Conservation (phyloP, 345 rosid genomes). For the Salix suchowensis region DNA sequence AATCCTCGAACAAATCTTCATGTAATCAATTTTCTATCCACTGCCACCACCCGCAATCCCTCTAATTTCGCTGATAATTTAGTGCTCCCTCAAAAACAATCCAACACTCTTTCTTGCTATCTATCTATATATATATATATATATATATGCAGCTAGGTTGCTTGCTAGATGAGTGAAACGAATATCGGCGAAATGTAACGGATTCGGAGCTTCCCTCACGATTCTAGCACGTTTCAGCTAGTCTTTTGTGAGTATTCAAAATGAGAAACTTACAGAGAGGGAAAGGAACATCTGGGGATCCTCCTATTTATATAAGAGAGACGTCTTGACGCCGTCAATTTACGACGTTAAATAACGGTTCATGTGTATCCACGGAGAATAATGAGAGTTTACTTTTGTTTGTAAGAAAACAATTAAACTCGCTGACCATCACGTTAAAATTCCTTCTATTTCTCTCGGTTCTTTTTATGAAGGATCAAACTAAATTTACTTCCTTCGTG, state of each 20-base stretch:
- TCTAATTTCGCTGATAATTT: background rate
- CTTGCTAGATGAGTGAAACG: background rate
- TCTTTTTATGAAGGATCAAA: background rate
- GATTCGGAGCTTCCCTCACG: background rate
- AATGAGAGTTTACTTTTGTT: background rate
- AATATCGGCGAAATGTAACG: background rate
- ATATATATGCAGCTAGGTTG: background rate
- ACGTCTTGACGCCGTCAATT: conserved; percentile 35
- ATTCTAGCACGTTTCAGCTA: background rate
- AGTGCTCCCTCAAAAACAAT: background rate
- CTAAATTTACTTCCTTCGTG: too few species aligned
- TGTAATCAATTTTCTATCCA: conserved; percentile 1
- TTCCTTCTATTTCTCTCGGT: background rate
- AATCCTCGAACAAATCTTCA: background rate
- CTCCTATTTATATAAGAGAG: conserved; percentile 36
- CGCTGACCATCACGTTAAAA: background rate
- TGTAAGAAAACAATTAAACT: background rate
- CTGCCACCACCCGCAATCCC: background rate
- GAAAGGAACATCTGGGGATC: conserved; percentile 20
- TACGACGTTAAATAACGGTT: conserved; percentile 52
- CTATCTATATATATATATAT: background rate
- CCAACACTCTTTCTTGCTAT: background rate
- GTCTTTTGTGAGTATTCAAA: background rate
- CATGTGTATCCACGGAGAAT: background rate
- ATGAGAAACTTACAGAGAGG: conserved; percentile 12